Percentiles rank a stretch among this genome's conserved stretches.
These are phyloP conservation scores for Penicillium sp. DNA, from an alignment of 2,329 filamentous ascomycete species.

Conservation along the genomic window DNA sequence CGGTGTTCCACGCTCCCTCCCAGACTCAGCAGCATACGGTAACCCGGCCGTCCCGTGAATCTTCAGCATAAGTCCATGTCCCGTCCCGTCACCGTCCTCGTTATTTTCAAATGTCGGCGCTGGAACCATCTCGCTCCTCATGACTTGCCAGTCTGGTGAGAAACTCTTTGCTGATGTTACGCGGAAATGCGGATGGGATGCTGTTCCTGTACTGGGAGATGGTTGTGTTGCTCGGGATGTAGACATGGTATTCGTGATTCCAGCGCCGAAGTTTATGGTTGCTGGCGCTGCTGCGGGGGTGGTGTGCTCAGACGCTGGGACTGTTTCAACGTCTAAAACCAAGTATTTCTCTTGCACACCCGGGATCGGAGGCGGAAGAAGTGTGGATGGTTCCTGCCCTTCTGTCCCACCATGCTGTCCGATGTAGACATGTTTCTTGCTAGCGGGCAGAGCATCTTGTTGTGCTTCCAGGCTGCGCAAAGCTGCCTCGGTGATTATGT, in stretches of 20 bases:
- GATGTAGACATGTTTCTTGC: conserved; percentile 11
- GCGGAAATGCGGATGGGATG: conserved; percentile 34
- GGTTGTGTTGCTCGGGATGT: conserved; percentile 20
- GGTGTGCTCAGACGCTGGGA: not conserved
- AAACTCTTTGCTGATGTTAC: conserved; percentile 73
- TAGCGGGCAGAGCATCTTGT: conserved; percentile 29
- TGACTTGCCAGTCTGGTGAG: conserved; percentile 70
- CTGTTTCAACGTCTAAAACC: conserved; percentile 54
- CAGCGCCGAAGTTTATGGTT: not conserved
- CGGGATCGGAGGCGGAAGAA: conserved; percentile 49
- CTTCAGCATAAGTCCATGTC: conserved; percentile 48
- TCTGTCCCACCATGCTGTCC: conserved; percentile 20
- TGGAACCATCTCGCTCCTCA: conserved; percentile 53
- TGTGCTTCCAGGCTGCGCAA: conserved; percentile 56
- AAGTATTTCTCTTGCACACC: conserved; percentile 58
- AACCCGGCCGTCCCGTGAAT: conserved; percentile 44
- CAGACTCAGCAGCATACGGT: conserved; percentile 20
- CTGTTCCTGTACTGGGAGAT: conserved; percentile 5
- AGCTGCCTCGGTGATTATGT: conserved; percentile 68
- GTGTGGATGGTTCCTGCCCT: conserved; percentile 26
- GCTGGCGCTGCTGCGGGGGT: not conserved
- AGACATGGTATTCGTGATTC: conserved; percentile 22
- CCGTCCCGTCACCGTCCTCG: conserved; percentile 53
- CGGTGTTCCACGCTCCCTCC: conserved; percentile 29
- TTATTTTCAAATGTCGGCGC: conserved; percentile 65